Evolutionary conservation across 768 basidiomycete genomes (phyloP).

Genomic region (Psilocybe cyanescens): DNA sequence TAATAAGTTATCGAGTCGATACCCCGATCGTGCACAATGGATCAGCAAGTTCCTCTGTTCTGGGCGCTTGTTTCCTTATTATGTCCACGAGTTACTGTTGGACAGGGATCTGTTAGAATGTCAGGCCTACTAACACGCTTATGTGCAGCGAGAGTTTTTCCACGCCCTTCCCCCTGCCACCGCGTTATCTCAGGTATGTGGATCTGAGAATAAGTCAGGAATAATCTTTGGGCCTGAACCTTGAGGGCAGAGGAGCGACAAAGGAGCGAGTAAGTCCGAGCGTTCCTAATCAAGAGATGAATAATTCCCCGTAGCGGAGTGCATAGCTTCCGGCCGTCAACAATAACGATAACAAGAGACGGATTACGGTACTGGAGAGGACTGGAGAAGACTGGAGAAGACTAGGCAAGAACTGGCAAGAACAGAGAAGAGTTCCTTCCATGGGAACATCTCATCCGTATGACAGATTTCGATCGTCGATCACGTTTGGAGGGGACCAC

Average conservation of each 20-base stretch:
- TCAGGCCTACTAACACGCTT: neutral
- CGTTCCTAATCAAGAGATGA: neutral
- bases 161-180: conserved; percentile 17
- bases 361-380: neutral
- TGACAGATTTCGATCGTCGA: conserved; percentile 2
- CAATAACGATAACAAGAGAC: neutral
- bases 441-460: neutral
- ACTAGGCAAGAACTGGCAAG: neutral
- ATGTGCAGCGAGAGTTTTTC: neutral
- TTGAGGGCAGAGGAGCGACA: neutral
- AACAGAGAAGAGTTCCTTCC: neutral
- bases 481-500: neutral
- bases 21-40: conserved; percentile 12
- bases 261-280: neutral
- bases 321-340: neutral
- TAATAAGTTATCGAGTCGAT: neutral
- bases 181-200: conserved; percentile 4
- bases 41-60: conserved; percentile 8
- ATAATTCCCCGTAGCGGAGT: neutral
- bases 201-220: neutral
- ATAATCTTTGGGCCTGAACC: neutral
- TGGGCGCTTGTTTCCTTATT: conserved; percentile 25
- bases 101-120: conserved; percentile 1
- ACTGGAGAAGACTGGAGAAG: no score
- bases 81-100: neutral